Base-by-base conservation (phyloP, 208 protist species). In the Leptomonas seymouri region DNA sequence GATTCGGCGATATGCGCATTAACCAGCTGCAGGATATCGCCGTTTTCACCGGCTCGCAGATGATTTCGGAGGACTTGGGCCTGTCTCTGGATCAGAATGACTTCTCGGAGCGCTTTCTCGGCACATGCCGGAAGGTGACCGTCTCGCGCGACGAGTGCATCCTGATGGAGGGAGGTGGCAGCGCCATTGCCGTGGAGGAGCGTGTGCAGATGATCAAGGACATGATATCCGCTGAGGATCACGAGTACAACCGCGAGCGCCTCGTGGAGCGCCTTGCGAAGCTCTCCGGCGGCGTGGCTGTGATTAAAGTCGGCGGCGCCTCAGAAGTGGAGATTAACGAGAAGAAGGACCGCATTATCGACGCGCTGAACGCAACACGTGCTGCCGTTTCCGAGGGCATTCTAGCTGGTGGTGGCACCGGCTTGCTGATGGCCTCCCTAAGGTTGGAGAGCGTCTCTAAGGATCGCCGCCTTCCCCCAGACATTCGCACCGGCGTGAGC, bases 281-380 rank as follows among this genome's bases (percentile, higher is more conserved):
- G 73, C 71, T 97, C 7, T 88, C 80, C 12, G 89, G 89, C 46
- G 87, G 89, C 54, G 97, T 99, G 41, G 98, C 97, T 11, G 94
- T 99, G 14, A 94, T 99, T 68, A 98, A 98, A 71, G 95, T 99
- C 34, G 99, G 99, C 41, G 99, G 99, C 46, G 94, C 96, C 20
- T 98, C 95, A 11, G 99, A 99, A 79, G 98, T 99, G 39, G 99
- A 99, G 89, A 99, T 99, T 11, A 94, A 90, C 75, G 99, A 99
- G 84, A 99, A 98, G 86, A 99, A 99, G 87, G 99, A 99, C 80
- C 92, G 99, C 67, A 96, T 99, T 48, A 95, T 97, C 21, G 99
- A 99, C 76, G 98, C 99, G 9, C 91, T 99, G 9, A 99, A 99
- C 80, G 99, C 99, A 6, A 99, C 99, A 7, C 89, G 98, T 23